Evolutionary conservation across 768 basidiomycete genomes (phyloP).

Genomic region (Floccularia luteovirens): DNA sequence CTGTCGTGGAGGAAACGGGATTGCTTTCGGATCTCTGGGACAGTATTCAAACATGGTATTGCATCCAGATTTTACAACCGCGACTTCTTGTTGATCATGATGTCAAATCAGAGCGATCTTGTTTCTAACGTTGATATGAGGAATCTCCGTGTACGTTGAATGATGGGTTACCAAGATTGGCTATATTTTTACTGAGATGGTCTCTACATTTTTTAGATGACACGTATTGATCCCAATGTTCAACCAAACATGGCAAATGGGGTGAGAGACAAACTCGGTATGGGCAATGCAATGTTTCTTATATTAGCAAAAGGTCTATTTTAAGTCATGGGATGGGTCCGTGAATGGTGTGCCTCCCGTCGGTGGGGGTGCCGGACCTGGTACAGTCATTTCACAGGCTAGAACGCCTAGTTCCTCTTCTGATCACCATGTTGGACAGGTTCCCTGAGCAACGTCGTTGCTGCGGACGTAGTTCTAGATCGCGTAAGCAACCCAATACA

Average conservation of each 20-base stretch:
- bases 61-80: background rate
- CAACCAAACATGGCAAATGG: slow-evolving; percentile 53
- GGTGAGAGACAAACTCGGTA: slow-evolving; percentile 16
- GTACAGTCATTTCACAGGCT: slow-evolving; percentile 2
- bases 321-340: slow-evolving; percentile 48
- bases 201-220: slow-evolving; percentile 21
- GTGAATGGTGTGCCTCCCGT: slow-evolving; percentile 46
- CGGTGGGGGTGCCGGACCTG: slow-evolving; percentile 46
- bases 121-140: slow-evolving; percentile 45
- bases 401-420: slow-evolving; percentile 1
- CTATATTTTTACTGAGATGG: background rate
- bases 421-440: slow-evolving; percentile 18
- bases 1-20: slow-evolving; percentile 53
- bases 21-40: slow-evolving; percentile 54
- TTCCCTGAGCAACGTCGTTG: slow-evolving; percentile 33
- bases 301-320: slow-evolving; percentile 32
- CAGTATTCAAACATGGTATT: slow-evolving; percentile 45
- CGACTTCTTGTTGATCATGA: background rate
- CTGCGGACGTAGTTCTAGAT: slow-evolving; percentile 35
- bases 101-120: slow-evolving; percentile 34
- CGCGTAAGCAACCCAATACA: slow-evolving; percentile 37
- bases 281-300: background rate
- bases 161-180: background rate
- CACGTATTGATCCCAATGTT: slow-evolving; percentile 35
- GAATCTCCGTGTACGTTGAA: slow-evolving; percentile 29